These are phyloP conservation scores for Cenchrus americanus DNA, from an alignment of 176 grass and related monocot species.

Conservation along the genomic window DNA sequence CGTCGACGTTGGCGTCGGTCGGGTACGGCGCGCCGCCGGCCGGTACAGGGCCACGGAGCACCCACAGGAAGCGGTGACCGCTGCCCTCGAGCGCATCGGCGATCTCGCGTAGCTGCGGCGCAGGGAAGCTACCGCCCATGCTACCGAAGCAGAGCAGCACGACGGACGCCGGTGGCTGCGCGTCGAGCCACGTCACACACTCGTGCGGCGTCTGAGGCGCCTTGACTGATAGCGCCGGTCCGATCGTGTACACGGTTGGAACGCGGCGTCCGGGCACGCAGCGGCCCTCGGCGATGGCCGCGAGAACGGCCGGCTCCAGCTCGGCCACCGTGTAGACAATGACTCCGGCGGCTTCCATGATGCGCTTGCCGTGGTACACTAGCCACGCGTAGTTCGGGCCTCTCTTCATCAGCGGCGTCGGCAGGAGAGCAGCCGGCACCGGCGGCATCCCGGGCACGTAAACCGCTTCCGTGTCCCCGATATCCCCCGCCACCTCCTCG, in stretches of 20 bases:
- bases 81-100: constrained; percentile 53
- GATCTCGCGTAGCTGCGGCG: constrained; percentile 28
- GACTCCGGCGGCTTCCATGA: constrained; percentile 45
- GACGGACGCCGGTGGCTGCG: constrained; percentile 39
- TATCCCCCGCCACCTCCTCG: constrained; percentile 11
- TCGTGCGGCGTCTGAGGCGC: constrained; percentile 29
- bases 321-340: constrained; percentile 50
- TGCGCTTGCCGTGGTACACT: constrained; percentile 37
- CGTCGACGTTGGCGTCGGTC: not conserved
- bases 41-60: constrained; percentile 7
- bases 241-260: constrained; percentile 41
- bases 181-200: constrained; percentile 51
- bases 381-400: constrained; percentile 23
- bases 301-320: constrained; percentile 36
- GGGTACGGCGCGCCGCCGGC: not conserved
- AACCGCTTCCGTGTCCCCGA: not conserved
- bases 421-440: constrained; percentile 25
- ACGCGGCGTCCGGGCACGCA: constrained; percentile 16
- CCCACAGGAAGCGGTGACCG: constrained; percentile 51
- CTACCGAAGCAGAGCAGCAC: constrained; percentile 57
- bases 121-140: constrained; percentile 26
- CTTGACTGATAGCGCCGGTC: constrained; percentile 10
- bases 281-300: not conserved
- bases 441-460: constrained; percentile 37
- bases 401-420: constrained; percentile 37